Evolutionary conservation across 129 eudicot species (phyloP).

Genomic region (Scalesia atractyloides): DNA sequence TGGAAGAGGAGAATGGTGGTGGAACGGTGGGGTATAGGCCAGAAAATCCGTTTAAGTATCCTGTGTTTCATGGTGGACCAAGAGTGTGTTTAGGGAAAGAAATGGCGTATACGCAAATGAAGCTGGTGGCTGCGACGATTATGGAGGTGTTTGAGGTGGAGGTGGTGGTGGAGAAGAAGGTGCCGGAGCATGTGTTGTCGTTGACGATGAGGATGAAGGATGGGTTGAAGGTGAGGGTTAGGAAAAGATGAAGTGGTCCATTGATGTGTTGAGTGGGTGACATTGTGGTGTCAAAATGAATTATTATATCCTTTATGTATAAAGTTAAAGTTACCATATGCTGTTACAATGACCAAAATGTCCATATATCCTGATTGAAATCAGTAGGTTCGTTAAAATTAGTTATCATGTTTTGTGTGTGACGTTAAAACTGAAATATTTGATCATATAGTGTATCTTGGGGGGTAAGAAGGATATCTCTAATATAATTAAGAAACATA

Average conservation of each 20-base stretch:
- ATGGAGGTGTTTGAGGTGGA: slow-evolving; percentile 50
- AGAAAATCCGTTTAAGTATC: slow-evolving; percentile 56
- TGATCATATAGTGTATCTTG: no score
- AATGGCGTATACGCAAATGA: slow-evolving; percentile 91
- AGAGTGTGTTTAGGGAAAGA: slow-evolving; percentile 83
- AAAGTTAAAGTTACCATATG: not conserved
- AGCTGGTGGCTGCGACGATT: slow-evolving; percentile 65
- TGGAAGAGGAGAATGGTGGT: slow-evolving; percentile 36
- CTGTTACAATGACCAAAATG: not conserved
- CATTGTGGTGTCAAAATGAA: no score
- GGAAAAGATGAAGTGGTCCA: slow-evolving; percentile 19
- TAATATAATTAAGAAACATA: no score
- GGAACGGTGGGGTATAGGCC: slow-evolving; percentile 37
- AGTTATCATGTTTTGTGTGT: no score
- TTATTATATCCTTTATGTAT: not conserved
- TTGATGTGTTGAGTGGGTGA: no score
- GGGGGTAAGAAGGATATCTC: no score
- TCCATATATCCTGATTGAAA: no score
- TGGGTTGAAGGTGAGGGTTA: slow-evolving; percentile 49
- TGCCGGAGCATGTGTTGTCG: slow-evolving; percentile 61
- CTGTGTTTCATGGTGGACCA: slow-evolving; percentile 79
- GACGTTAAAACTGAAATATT: no score
- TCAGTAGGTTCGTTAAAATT: no score
- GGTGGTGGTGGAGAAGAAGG: slow-evolving; percentile 31
- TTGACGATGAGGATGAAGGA: slow-evolving; percentile 79